Evolutionary conservation across 495 filamentous ascomycete genomes (phyloP), one percentile per base, ranked within the genome.

Genomic region (Cercophora samala): DNA sequence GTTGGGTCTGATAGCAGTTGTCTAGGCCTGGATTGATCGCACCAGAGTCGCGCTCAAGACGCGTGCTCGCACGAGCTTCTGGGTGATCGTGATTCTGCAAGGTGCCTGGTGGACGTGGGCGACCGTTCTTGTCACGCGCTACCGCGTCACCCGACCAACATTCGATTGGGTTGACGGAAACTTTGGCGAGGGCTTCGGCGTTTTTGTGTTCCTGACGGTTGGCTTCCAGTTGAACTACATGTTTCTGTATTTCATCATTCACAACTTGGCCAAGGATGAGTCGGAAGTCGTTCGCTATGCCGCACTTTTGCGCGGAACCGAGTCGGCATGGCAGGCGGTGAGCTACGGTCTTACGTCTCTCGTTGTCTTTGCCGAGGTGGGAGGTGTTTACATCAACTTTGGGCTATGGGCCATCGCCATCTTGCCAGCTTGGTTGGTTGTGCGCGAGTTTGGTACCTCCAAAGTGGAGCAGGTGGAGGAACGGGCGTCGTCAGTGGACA

Each of bases 141-240:
- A 84, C 69, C 71, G 77, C 9, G 73, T 75, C 32, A 84, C 79
- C 4, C 72, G 78, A 51, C 86, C 86, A 2, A 79, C 76, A 4
- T 86, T 80, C 66, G 88, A 90, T 72, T 90, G 88, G 88, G 63
- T 61, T 9, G 79, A 81, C 63, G 70, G 76, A 1, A 86, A 82
- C 0, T 89, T 89, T 60, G 86, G 85, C 17, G 78, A 76, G 46
- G 84, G 80, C 0, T 90, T 88, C 66, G 83, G 79, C 0, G 77
- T 89, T 13, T 89, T 86, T 69, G 60, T 89, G 6, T 82, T 89
- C 66, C 80, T 86, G 73, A 84, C 85, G 37, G 72, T 80, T 23
- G 82, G 84, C 0, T 90, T 90, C 70, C 86, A 89, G 73, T 64
- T 88, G 21, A 89, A 89, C 67, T 89, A 89, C 71, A 80, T 88